Conservation (phyloP, 371 early-diverging fungal genomes). For the Choanephora cucurbitarum region DNA sequence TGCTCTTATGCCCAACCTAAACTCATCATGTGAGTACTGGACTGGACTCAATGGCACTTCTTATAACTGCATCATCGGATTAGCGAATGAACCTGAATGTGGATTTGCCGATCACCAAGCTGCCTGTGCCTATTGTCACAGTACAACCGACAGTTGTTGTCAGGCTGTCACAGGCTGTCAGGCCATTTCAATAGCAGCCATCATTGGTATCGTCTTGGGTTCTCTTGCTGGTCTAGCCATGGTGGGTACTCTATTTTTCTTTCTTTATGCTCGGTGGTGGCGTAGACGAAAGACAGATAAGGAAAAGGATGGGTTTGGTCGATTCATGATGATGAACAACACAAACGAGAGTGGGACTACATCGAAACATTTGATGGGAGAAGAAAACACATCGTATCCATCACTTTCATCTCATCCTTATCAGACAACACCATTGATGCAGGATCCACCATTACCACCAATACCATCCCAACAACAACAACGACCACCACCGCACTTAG, state of each 20-base stretch:
- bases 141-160: conserved; percentile 38
- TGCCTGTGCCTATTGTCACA: conserved; percentile 41
- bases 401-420: conserved; percentile 1
- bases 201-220: conserved; percentile 31
- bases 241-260: conserved; percentile 7
- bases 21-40: conserved; percentile 39
- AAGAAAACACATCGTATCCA: neutral
- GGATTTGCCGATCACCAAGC: conserved; percentile 26
- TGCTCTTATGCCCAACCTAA: conserved; percentile 16
- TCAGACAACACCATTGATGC: neutral
- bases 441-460: too few relatives aligned
- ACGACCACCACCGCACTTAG: conserved; percentile 9
- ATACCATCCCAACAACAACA: too few relatives aligned
- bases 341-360: neutral
- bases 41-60: conserved; percentile 35
- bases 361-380: neutral
- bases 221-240: conserved; percentile 16
- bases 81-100: conserved; percentile 45
- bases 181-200: conserved; percentile 26
- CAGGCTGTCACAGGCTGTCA: conserved; percentile 14
- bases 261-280: conserved; percentile 9
- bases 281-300: conserved; percentile 10
- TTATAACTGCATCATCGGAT: conserved; percentile 35
- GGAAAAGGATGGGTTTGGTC: neutral
- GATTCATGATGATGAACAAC: neutral